phyloP scores from a whole-genome alignment of 345 rosid species.

The Gossypium herbaceum region DNA sequence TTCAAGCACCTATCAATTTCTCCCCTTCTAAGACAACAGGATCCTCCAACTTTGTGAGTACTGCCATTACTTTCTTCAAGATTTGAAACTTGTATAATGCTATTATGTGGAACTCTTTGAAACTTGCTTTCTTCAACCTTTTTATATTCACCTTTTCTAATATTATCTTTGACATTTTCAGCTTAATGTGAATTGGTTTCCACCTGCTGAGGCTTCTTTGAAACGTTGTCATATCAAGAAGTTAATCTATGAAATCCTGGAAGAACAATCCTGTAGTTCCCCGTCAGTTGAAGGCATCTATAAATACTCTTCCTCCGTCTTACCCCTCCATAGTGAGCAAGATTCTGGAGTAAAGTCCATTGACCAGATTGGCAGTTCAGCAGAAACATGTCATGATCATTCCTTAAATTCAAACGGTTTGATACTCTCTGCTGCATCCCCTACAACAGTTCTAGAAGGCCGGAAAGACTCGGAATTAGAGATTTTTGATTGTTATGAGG shows the following conservation, averaged over 20 bases:
- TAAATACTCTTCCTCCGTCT: conserved; percentile 27
- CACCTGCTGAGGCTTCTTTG: conserved; percentile 67
- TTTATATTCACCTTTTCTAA: background rate
- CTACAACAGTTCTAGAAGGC: conserved; percentile 24
- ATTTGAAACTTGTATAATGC: background rate
- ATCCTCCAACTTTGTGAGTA: conserved; percentile 64
- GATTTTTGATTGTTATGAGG: conserved; percentile 37
- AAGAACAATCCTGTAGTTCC: conserved; percentile 31
- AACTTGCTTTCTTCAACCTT: too few species aligned
- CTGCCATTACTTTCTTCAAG: conserved; percentile 6
- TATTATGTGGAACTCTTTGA: background rate
- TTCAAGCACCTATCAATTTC: conserved; percentile 64
- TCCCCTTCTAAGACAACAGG: conserved; percentile 49
- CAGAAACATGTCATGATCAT: conserved; percentile 28
- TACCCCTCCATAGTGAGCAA: conserved; percentile 31
- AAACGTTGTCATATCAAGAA: conserved; percentile 66
- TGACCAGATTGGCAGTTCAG: conserved; percentile 29
- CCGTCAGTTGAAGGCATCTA: conserved; percentile 31
- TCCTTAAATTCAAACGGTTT: conserved; percentile 35
- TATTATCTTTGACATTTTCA: conserved; percentile 27
- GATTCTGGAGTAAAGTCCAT: conserved; percentile 33
- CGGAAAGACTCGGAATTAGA: conserved; percentile 33
- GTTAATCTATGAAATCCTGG: conserved; percentile 61
- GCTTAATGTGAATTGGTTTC: conserved; percentile 85
- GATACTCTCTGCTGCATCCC: conserved; percentile 29